Evolutionary conservation across 331 rosid species (phyloP).

Genomic region (Quercus tomentella): DNA sequence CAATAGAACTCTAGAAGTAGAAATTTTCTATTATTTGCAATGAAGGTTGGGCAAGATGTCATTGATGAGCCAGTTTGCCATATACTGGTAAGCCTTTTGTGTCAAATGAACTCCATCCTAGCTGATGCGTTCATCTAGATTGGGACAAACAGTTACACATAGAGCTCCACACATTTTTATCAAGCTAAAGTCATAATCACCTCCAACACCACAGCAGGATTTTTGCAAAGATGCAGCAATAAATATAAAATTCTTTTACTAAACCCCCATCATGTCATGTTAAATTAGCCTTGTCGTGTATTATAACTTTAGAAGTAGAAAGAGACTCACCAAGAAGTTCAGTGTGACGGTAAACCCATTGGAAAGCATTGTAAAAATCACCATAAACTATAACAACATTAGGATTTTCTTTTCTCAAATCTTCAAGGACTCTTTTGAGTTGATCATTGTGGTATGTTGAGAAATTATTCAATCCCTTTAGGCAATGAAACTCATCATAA

Average conservation of each 20-base stretch:
- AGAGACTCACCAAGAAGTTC: neutral
- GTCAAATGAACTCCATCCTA: slow-evolving; percentile 25
- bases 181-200: neutral
- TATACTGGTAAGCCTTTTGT: neutral
- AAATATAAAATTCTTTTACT: too few relatives aligned
- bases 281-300: neutral
- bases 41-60: neutral
- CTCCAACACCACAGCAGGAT: slow-evolving; percentile 16
- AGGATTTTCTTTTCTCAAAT: slow-evolving; percentile 4
- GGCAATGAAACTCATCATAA: neutral
- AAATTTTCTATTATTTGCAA: neutral
- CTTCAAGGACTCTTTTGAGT: neutral
- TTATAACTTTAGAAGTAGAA: neutral
- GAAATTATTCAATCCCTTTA: neutral
- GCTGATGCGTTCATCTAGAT: neutral
- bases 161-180: slow-evolving; percentile 1
- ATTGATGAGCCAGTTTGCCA: slow-evolving; percentile 6
- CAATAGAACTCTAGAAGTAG: too few relatives aligned
- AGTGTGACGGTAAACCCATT: neutral
- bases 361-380: slow-evolving; percentile 8
- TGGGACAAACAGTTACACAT: neutral
- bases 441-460: slow-evolving; percentile 8
- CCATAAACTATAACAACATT: neutral
- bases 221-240: neutral
- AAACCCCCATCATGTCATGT: neutral